Base-by-base conservation (phyloP, 768 basidiomycete species). In the Trametes villosa region DNA sequence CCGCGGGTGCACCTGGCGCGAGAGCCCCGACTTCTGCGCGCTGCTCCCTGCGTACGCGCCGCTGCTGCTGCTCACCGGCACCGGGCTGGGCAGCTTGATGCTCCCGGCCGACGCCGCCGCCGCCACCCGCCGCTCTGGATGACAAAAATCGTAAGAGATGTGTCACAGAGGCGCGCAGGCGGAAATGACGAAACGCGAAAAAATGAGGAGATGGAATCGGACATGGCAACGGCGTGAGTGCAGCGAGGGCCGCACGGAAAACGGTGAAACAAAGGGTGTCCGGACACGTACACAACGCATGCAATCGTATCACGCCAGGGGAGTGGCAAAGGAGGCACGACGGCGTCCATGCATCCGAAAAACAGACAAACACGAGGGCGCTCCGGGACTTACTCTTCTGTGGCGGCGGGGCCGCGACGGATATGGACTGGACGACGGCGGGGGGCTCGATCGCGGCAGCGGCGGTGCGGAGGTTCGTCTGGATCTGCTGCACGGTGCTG, bases 401-500 rank as follows among this genome's bases (percentile, higher is more conserved):
- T 4, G 66, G 69, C 6, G 68, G 66, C 27, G 62, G 65, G n/a
- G 57, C 33, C 13, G 13, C 40, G 22, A 60, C 42, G 20, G 52
- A 42, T 3, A 57, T 44, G 7, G 68, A 60, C n/a, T n/a, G n/a
- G n/a, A n/a, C n/a, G 17, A 65, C 51, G 20, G 66, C 26, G 8
- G 70, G 66, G 27, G 67, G 40, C 57, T 67, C 63, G 20, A 73
- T 65, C 22, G 68, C 65, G 12, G 70, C 65, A 26, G 71, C 62
- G 27, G 76, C 76, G 55, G 70, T 77, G 48, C 76, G 72, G 57
- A 78, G 66, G 55, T 71, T 74, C 58, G 77, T 76, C 53, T 75
- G 78, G 42, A 80, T 73, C 58, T 78, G 75, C 29, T 75, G 73
- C 40, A 74, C 76, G 8, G 77, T 76, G 59, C 75, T 79, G 30